Percentiles rank a stretch among this genome's conserved stretches.
Evolutionary conservation across 2,329 filamentous ascomycete genomes (phyloP).

Genomic region (Chaetomiaceae sp.): DNA sequence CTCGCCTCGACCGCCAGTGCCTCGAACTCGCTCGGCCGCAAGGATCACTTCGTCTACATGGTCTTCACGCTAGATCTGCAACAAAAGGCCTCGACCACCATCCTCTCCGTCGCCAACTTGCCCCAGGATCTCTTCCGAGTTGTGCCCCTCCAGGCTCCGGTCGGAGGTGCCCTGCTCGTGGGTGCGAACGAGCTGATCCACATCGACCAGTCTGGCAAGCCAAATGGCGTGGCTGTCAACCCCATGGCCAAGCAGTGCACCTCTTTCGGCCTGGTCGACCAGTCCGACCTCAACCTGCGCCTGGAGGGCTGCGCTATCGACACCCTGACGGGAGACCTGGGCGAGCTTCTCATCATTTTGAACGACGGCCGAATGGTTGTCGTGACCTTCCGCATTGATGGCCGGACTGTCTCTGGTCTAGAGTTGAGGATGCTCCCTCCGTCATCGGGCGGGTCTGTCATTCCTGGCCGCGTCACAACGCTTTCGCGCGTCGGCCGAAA

Average conservation of each 20-base stretch:
- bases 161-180: constrained; percentile 82
- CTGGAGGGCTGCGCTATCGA: constrained; percentile 79
- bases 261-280: constrained; percentile 78
- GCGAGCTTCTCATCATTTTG: constrained; percentile 80
- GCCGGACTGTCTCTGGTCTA: constrained; percentile 83
- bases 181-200: constrained; percentile 91
- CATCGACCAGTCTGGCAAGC: constrained; percentile 90
- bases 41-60: constrained; percentile 82
- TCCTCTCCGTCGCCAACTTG: constrained; percentile 77
- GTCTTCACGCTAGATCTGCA: constrained; percentile 94
- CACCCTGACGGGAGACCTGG: constrained; percentile 67
- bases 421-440: constrained; percentile 60
- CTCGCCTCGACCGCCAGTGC: constrained; percentile 71
- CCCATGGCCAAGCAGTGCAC: constrained; percentile 79
- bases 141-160: constrained; percentile 74
- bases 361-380: constrained; percentile 70
- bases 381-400: constrained; percentile 80
- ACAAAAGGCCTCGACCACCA: constrained; percentile 86
- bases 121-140: constrained; percentile 84
- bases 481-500: constrained; percentile 63
- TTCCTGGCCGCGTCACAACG: constrained; percentile 63
- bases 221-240: constrained; percentile 89
- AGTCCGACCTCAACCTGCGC: constrained; percentile 72
- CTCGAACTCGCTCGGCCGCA: constrained; percentile 74
- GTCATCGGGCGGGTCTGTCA: constrained; percentile 57